These are phyloP conservation scores for Acanthamoeba royreba DNA, from an alignment of 208 protist species.

Conservation along the genomic window DNA sequence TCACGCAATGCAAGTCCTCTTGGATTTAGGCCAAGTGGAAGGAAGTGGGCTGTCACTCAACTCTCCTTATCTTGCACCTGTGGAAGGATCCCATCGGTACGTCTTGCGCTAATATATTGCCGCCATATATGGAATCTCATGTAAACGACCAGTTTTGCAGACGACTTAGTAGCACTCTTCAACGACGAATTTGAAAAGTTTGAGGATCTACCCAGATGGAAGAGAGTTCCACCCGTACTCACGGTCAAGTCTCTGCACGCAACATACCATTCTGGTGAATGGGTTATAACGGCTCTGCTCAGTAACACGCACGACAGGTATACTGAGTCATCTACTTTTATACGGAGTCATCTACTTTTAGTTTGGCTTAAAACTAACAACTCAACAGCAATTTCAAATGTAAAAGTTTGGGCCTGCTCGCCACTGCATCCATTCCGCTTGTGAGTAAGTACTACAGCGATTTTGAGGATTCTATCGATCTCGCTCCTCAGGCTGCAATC, in stretches of 20 bases:
- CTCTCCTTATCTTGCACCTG: background rate
- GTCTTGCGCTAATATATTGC: background rate
- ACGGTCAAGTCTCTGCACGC: background rate
- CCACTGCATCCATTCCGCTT: background rate
- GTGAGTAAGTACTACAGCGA: background rate
- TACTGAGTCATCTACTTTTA: background rate
- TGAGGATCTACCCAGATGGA: too few species aligned
- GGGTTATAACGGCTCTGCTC: background rate
- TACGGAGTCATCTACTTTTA: background rate
- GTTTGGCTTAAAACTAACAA: too few species aligned
- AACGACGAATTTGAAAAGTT: background rate
- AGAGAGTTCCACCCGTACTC: too few species aligned
- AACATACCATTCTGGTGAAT: background rate
- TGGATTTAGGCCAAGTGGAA: background rate
- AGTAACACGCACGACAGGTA: background rate
- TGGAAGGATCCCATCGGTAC: background rate
- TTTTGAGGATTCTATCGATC: background rate
- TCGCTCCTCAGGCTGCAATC: background rate
- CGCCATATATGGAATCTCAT: background rate
- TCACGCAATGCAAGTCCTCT: background rate
- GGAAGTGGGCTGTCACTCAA: background rate
- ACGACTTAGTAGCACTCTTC: background rate
- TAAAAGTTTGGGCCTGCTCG: background rate
- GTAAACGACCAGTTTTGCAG: background rate
- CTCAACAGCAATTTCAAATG: too few species aligned